Percentiles rank a stretch among this genome's conserved stretches.
These are phyloP conservation scores for Yarrowia sp. DNA, from an alignment of 805 yeast genomes.

Conservation along the genomic window DNA sequence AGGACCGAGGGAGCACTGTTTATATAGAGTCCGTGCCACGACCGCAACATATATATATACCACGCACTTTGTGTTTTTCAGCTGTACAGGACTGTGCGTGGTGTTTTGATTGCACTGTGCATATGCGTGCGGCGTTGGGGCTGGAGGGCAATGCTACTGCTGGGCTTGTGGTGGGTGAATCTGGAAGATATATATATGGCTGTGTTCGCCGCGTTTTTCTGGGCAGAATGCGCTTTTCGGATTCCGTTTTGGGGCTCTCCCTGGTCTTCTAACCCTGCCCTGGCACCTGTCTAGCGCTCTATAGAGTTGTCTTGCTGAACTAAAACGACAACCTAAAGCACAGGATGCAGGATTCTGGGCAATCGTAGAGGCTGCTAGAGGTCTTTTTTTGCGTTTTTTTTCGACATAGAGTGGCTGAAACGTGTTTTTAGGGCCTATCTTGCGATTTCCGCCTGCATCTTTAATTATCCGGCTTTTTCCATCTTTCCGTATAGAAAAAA, in stretches of 20 bases:
- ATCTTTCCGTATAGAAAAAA: background rate
- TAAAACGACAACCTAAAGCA: slow-evolving; percentile 14
- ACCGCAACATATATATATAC: too few species aligned
- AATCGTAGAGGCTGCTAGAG: too few species aligned
- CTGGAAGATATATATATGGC: background rate
- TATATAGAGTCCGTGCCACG: too few species aligned
- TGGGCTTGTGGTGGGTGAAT: background rate
- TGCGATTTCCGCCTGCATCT: too few species aligned
- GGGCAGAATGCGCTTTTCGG: background rate
- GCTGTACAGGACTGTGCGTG: slow-evolving; percentile 6
- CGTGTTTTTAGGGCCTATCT: background rate
- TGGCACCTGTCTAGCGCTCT: background rate
- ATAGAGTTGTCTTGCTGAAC: background rate
- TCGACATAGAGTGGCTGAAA: background rate
- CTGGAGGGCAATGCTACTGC: background rate
- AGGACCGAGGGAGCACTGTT: too few species aligned
- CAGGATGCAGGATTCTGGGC: slow-evolving; percentile 4
- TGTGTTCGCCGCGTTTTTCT: background rate
- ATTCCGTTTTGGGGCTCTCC: background rate
- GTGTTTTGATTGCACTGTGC: slow-evolving; percentile 23
- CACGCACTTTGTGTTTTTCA: background rate
- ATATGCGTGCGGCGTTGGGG: slow-evolving; percentile 24
- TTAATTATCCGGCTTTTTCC: too few species aligned
- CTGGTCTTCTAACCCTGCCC: background rate
- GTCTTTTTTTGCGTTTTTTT: background rate